Percentiles rank a stretch among this genome's conserved stretches.
Conservation (phyloP, 2,329 filamentous ascomycete genomes). For the Ophiocordyceps camponoti-leonardi region DNA sequence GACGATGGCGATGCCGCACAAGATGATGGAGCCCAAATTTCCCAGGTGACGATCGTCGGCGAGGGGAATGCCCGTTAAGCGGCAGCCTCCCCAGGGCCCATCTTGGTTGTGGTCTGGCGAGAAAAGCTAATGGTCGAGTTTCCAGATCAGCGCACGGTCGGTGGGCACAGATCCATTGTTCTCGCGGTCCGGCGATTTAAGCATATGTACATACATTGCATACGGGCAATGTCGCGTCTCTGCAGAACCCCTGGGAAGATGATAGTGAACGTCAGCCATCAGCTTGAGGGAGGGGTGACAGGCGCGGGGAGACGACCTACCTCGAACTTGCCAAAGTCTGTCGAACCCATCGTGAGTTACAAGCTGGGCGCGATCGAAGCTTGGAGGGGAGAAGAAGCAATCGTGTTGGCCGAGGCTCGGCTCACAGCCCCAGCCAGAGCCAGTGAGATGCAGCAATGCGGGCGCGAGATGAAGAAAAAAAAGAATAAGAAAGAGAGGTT, state of each 20-base stretch:
- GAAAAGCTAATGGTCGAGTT: neutral
- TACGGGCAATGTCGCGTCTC: slow-evolving; percentile 64
- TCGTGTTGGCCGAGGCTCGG: neutral
- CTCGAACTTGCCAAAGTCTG: slow-evolving; percentile 43
- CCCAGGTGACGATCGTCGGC: slow-evolving; percentile 49
- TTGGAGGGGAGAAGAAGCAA: neutral
- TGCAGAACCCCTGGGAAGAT: slow-evolving; percentile 57
- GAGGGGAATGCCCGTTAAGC: slow-evolving; percentile 58
- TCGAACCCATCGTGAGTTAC: slow-evolving; percentile 34
- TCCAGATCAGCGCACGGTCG: slow-evolving; percentile 6
- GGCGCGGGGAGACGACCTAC: slow-evolving; percentile 17
- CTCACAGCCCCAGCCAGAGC: neutral
- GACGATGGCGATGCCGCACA: slow-evolving; percentile 62
- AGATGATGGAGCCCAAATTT: slow-evolving; percentile 83
- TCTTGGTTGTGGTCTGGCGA: slow-evolving; percentile 42
- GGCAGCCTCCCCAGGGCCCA: slow-evolving; percentile 50
- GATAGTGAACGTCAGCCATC: slow-evolving; percentile 9
- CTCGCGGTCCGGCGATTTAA: neutral
- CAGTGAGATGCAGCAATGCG: neutral
- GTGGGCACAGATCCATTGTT: neutral
- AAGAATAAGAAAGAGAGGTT: neutral
- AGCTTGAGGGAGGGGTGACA: neutral
- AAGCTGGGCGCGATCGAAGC: neutral
- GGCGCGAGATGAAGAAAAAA: neutral
- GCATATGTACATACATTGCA: slow-evolving; percentile 53